phyloP scores from a whole-genome alignment of 768 basidiomycete genomes.

The Russula dissimulans region DNA sequence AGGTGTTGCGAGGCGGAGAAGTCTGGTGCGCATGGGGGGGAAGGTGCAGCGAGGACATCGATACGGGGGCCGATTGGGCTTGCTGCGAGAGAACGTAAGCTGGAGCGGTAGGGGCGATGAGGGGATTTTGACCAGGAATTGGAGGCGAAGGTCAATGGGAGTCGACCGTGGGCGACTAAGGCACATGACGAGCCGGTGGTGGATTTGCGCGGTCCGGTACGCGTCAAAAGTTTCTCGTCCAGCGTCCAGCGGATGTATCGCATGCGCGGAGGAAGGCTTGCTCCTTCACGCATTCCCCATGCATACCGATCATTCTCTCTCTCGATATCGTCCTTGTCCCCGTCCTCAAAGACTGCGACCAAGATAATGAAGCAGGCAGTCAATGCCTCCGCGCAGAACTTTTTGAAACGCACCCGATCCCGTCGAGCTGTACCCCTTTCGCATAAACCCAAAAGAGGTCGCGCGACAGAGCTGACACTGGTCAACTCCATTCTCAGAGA shows the following conservation, averaged over 20 bases:
- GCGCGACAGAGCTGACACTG: constrained; percentile 5
- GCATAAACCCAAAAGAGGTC: background rate
- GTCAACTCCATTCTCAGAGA: constrained; percentile 10
- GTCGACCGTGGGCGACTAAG: no score
- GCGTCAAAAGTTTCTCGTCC: background rate
- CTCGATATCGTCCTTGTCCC: background rate
- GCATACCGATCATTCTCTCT: background rate
- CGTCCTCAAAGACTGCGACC: background rate
- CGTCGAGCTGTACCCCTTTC: background rate
- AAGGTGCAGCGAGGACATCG: no score
- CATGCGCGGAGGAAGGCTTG: constrained; percentile 1
- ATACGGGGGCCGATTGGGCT: no score
- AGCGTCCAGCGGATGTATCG: constrained; percentile 1
- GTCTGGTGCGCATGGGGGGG: no score
- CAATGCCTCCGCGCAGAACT: background rate
- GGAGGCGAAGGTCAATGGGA: no score
- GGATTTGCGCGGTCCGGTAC: no score
- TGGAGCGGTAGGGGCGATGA: no score
- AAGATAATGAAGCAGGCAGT: background rate
- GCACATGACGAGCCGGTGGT: background rate
- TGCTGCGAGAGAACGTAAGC: no score
- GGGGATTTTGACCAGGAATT: no score
- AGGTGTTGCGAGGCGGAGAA: no score
- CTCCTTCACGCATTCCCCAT: background rate
- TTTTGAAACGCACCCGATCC: background rate